Evolutionary conservation across 2,329 filamentous ascomycete genomes (phyloP).

Genomic region (Chrysoporthe puriensis): DNA sequence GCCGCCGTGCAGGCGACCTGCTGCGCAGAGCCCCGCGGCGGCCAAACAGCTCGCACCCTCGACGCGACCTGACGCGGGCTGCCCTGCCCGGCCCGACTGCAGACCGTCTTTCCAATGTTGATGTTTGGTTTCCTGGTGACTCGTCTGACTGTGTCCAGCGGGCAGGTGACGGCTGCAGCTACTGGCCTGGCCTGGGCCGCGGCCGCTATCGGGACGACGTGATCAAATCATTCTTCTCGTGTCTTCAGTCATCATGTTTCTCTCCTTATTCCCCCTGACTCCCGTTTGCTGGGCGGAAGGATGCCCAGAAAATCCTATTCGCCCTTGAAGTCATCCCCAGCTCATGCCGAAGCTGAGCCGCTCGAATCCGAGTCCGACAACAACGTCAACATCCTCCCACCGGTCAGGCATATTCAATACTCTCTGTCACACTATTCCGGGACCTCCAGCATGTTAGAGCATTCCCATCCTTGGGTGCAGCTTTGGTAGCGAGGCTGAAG

Average conservation of each 20-base stretch:
- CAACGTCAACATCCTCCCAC: not conserved
- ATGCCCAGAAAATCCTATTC: not conserved
- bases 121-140: not conserved
- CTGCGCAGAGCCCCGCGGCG: not conserved
- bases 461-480: not conserved
- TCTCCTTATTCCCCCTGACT: not conserved
- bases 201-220: not conserved
- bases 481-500: too few species aligned
- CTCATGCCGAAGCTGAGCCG: not conserved
- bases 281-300: not conserved
- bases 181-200: not conserved
- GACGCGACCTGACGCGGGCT: not conserved
- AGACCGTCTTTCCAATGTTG: not conserved
- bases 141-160: not conserved
- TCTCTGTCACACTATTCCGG: not conserved
- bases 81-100: not conserved
- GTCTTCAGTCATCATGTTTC: not conserved
- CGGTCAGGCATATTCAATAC: not conserved
- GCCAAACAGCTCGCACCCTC: not conserved
- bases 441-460: not conserved
- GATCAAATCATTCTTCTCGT: not conserved
- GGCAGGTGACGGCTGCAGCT: not conserved
- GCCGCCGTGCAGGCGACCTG: not conserved
- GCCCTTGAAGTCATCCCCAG: slow-evolving; percentile 7
- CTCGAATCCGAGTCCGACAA: not conserved